phyloP scores from a whole-genome alignment of 371 early-diverging fungal species.

The Blakeslea trispora region DNA sequence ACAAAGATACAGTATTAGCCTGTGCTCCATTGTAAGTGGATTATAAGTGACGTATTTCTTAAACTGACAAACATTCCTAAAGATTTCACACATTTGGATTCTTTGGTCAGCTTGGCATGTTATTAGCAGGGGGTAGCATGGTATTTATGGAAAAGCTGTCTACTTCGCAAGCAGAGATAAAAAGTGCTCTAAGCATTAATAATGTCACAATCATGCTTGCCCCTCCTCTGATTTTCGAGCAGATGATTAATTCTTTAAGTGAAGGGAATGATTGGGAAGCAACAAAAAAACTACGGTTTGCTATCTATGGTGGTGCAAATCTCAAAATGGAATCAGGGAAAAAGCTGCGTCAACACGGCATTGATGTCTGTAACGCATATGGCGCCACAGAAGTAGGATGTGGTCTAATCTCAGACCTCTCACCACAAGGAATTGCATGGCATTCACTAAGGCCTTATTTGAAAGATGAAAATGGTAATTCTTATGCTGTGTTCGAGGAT shows the following conservation, averaged over 20 bases:
- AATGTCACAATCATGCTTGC: constrained; percentile 4
- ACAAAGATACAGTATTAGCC: constrained; percentile 2
- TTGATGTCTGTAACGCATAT: constrained; percentile 2
- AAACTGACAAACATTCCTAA: not conserved
- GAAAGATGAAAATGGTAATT: not conserved
- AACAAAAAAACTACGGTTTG: not conserved
- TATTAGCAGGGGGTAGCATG: constrained; percentile 3
- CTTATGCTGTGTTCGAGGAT: not conserved
- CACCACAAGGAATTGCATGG: not conserved
- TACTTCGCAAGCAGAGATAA: constrained; percentile 7
- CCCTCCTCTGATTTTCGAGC: constrained; percentile 14
- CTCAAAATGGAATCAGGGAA: constrained; percentile 13
- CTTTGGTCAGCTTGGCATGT: not conserved
- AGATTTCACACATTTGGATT: constrained; percentile 14
- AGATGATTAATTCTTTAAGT: constrained; percentile 5
- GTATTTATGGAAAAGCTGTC: constrained; percentile 12
- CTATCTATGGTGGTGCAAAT: constrained; percentile 10
- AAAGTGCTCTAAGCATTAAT: constrained; percentile 6
- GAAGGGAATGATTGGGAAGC: constrained; percentile 4
- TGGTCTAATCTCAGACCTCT: not conserved
- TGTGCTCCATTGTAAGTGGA: constrained; percentile 9
- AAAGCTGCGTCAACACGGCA: not conserved
- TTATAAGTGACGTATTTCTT: not conserved
- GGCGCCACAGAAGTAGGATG: constrained; percentile 8
- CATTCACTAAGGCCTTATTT: not conserved